These are phyloP conservation scores for Ormosia semicastrata DNA, from an alignment of 306 rosid species.

Conservation along the genomic window DNA sequence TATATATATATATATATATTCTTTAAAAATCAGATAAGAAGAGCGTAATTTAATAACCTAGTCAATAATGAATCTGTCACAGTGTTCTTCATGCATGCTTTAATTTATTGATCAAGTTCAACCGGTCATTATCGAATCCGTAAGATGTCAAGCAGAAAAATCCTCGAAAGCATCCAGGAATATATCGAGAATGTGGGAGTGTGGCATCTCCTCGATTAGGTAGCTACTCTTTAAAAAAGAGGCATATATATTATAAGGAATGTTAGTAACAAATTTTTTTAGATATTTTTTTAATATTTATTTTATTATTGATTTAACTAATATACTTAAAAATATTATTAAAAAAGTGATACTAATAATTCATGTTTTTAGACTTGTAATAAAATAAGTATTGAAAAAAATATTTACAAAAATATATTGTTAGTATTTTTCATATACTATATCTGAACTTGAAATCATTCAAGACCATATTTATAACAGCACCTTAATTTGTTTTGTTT, in stretches of 20 bases:
- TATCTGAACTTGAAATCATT: not conserved
- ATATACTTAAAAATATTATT: too few species aligned
- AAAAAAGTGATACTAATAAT: too few species aligned
- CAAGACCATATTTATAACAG: not conserved
- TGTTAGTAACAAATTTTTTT: too few species aligned
- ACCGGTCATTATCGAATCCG: slow-evolving; percentile 33
- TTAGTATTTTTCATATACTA: too few species aligned
- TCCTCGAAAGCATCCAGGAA: slow-evolving; percentile 26
- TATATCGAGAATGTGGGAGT: not conserved
- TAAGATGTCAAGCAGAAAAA: slow-evolving; percentile 33
- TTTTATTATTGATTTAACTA: too few species aligned
- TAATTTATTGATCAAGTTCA: not conserved
- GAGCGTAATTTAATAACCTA: not conserved
- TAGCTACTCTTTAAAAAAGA: not conserved
- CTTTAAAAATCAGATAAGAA: not conserved
- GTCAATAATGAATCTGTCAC: not conserved
- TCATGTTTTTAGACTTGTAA: too few species aligned
- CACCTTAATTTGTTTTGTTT: slow-evolving; percentile 28
- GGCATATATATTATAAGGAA: not conserved
- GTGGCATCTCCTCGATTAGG: slow-evolving; percentile 24
- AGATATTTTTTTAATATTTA: too few species aligned
- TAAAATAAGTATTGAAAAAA: too few species aligned
- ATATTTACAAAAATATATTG: too few species aligned
- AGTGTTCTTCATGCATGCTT: not conserved
- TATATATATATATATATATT: too few species aligned